Base-by-base conservation (phyloP, 495 filamentous ascomycete species). In the Neurospora sp. region DNA sequence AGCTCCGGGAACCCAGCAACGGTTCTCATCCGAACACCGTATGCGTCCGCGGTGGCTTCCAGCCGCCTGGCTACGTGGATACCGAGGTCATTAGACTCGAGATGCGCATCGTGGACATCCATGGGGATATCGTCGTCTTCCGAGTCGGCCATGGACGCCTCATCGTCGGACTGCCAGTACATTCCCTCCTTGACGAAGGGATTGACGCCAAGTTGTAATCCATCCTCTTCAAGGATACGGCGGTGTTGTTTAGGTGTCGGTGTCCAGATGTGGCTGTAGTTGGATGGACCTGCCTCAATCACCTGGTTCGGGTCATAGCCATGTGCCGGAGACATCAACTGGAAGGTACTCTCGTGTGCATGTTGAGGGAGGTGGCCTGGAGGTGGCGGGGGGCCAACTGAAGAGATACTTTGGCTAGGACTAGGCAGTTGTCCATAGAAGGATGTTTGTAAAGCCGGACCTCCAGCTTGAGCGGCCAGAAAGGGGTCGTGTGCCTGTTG, bases 101-200 rank as follows among this genome's bases (percentile, higher is more conserved):
- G 77, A 70, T 75, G 78, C 62, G 44, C 72, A 39, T 74, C 74
- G 73, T 78, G 78, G 27, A 72, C 77, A 73, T 81, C 73, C 70
- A 76, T 73, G 10, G 77, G 78, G 27, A 77, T 69, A 3, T 73
- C 79, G 39, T 86, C 86, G 31, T 88, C 85, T 5, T 87, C 85
- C 3, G 90, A 90, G 39, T 91, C 87, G 16, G 83, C 84, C 73
- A 88, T 85, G 0, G 84, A 85, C 35, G 85, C 87, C 72, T 94
- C 92, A 72, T 93, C 91, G 71, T 93, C 92, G 3, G 90, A 89
- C 62, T 83, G 77, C 71, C 81, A 82, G 59, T 84, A 85, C 54
- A 12, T 12, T 44, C 77, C 82, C 72, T 80, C 81, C 31, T 83
- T 78, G 18, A 77, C 77, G 35, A 72, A 37, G 4, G 70, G 20